Conservation (phyloP, 2,329 filamentous ascomycete species). For the Pyrenochaeta sp. region DNA sequence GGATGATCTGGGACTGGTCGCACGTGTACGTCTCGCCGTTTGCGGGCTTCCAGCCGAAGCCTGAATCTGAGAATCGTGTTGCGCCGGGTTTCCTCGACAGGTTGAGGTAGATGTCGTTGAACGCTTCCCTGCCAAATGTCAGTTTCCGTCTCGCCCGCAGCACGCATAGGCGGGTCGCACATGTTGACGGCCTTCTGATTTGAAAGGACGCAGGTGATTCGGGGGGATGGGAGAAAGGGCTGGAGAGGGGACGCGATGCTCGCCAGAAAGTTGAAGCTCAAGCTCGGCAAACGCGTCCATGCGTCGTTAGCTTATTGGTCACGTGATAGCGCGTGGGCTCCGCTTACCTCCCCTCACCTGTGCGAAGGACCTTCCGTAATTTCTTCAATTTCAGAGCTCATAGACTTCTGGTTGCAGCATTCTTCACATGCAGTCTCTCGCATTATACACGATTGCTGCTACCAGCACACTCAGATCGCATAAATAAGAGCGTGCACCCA, state of each 20-base stretch:
- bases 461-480: no score
- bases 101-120: conserved; percentile 96
- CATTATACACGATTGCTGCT: no score
- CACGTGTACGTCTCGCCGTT: conserved; percentile 92
- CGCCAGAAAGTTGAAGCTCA: conserved; percentile 4
- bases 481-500: no score
- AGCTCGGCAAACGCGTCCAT: conserved; percentile 12
- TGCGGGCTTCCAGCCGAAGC: conserved; percentile 92
- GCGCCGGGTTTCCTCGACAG: conserved; percentile 91
- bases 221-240: neutral
- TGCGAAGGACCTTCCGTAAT: no score
- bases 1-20: conserved; percentile 82
- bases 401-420: no score
- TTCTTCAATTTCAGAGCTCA: no score
- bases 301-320: neutral
- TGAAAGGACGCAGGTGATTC: neutral
- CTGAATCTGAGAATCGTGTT: conserved; percentile 92
- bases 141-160: neutral
- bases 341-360: no score
- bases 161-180: neutral
- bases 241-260: conserved; percentile 1
- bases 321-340: conserved; percentile 6
- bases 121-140: conserved; percentile 73
- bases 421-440: no score
- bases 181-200: conserved; percentile 1